phyloP scores from a whole-genome alignment of 2,329 filamentous ascomycete genomes.

The Balansia obtecta region DNA sequence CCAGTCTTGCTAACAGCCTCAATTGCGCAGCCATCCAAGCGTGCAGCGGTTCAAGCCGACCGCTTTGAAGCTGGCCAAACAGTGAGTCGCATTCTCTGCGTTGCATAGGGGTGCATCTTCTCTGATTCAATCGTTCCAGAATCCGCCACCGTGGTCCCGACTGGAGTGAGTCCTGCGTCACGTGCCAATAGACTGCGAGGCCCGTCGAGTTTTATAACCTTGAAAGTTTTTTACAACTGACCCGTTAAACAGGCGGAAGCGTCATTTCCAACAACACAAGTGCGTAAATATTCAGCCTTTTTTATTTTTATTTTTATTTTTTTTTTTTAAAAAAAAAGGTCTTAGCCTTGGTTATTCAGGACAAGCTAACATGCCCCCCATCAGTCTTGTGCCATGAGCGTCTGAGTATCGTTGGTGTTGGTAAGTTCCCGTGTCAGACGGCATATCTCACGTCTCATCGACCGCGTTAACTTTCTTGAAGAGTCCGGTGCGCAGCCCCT shows the following conservation, averaged over 20 bases:
- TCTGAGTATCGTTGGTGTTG: constrained; percentile 92
- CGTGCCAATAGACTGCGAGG: background rate
- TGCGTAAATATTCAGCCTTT: constrained; percentile 36
- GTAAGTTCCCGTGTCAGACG: constrained; percentile 35
- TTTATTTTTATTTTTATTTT: no score
- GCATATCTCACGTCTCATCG: constrained; percentile 1
- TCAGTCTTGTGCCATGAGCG: constrained; percentile 92
- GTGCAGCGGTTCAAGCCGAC: constrained; percentile 94
- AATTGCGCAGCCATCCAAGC: constrained; percentile 60
- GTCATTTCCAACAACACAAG: constrained; percentile 83
- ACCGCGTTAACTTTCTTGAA: constrained; percentile 23
- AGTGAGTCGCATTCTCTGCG: constrained; percentile 48
- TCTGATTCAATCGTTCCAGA: constrained; percentile 31
- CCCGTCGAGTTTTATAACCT: background rate
- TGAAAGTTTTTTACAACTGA: background rate
- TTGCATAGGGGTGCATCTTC: background rate
- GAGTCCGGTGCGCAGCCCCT: constrained; percentile 94
- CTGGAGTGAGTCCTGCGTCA: constrained; percentile 64
- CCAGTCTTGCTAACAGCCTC: constrained; percentile 7
- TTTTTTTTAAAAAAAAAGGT: no score
- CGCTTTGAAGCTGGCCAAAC: constrained; percentile 85
- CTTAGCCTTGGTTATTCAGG: no score
- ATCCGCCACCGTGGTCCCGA: constrained; percentile 94
- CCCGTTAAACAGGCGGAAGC: constrained; percentile 58
- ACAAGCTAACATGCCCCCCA: constrained; percentile 10